A percentile compares a stretch with the other conserved stretches of the same genome.
phyloP scores from a whole-genome alignment of 1,139 yeast genomes.

The Pichia sp. region DNA sequence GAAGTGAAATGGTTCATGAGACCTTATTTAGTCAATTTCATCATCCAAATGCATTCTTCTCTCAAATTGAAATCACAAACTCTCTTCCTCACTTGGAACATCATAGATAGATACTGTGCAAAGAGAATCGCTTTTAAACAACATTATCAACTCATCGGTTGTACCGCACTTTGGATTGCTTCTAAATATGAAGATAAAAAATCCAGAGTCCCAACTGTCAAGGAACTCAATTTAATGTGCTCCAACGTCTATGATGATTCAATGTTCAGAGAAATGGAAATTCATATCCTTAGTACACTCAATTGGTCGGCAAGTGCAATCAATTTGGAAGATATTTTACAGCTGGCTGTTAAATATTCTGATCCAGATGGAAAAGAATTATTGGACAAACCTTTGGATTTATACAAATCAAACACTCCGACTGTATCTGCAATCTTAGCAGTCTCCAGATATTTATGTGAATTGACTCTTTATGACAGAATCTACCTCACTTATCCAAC shows the following conservation, averaged over 20 bases:
- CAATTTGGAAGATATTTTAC: constrained; percentile 58
- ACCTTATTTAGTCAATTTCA: constrained; percentile 79
- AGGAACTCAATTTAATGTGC: constrained; percentile 77
- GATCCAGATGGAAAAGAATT: constrained; percentile 33
- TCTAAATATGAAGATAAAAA: constrained; percentile 92
- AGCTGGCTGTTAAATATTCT: constrained; percentile 46
- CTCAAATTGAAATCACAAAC: constrained; percentile 78
- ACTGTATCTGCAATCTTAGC: constrained; percentile 52
- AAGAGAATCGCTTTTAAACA: constrained; percentile 87
- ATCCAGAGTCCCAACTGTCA: constrained; percentile 75
- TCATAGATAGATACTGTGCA: constrained; percentile 89
- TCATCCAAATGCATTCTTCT: constrained; percentile 78
- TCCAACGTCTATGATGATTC: constrained; percentile 82
- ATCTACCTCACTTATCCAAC: constrained; percentile 61
- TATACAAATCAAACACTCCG: constrained; percentile 32
- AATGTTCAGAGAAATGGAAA: constrained; percentile 95
- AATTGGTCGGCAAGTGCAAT: constrained; percentile 73
- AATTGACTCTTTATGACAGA: constrained; percentile 71
- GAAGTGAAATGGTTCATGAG: constrained; percentile 94
- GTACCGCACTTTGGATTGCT: constrained; percentile 94
- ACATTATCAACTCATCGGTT: constrained; percentile 91
- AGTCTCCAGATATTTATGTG: constrained; percentile 69
- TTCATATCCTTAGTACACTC: constrained; percentile 78
- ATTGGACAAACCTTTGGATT: constrained; percentile 28
- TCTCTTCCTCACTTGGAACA: constrained; percentile 72